These are phyloP conservation scores for Fraxinus ornus DNA, from an alignment of 305 asterid species.

Conservation along the genomic window DNA sequence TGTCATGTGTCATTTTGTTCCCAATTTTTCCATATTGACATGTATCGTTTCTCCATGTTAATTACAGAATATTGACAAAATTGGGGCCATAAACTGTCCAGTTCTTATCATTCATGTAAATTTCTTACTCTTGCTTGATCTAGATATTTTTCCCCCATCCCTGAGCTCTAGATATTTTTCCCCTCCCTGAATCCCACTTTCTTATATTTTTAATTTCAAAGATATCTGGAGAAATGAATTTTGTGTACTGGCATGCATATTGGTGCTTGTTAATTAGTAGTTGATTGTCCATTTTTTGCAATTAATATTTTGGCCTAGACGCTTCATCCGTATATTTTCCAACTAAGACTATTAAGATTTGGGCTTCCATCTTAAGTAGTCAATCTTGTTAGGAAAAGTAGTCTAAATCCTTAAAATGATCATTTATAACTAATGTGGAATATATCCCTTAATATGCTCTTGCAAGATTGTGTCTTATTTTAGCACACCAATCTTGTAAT, in stretches of 20 bases:
- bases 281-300: neutral
- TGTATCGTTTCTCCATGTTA: slow-evolving; percentile 26
- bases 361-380: neutral
- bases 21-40: slow-evolving; percentile 21
- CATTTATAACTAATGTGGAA: neutral
- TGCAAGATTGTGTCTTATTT: no score
- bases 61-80: slow-evolving; percentile 93
- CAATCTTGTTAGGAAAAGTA: neutral
- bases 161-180: neutral
- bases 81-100: slow-evolving; percentile 75
- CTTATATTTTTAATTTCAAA: slow-evolving; percentile 6
- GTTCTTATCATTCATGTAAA: slow-evolving; percentile 95
- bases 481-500: neutral
- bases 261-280: neutral
- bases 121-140: slow-evolving; percentile 18
- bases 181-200: neutral
- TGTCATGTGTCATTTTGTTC: slow-evolving; percentile 13
- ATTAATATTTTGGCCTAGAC: neutral
- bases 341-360: neutral
- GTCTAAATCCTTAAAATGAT: neutral
- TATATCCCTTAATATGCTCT: neutral
- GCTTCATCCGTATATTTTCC: neutral
- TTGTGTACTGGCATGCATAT: neutral
- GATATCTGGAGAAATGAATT: neutral
- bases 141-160: neutral